A percentile compares a stretch with the other conserved stretches of the same genome.
These are phyloP conservation scores for Trichoderma parareesei DNA, from an alignment of 495 filamentous ascomycete species.

Conservation along the genomic window DNA sequence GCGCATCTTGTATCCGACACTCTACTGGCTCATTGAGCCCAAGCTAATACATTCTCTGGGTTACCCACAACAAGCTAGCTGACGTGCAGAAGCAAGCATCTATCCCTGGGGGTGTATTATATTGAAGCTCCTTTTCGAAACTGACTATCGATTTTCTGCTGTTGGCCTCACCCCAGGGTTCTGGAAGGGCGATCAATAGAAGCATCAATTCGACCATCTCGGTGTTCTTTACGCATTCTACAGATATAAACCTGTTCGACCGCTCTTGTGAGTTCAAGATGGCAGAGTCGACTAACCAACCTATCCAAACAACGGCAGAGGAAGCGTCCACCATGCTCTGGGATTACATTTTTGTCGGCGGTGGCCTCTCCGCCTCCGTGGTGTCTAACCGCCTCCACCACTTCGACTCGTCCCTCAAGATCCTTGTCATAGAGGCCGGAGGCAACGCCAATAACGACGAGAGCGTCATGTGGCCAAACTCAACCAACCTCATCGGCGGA, in stretches of 20 bases:
- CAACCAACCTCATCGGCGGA: constrained; percentile 45
- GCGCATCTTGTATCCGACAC: no score
- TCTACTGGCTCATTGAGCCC: no score
- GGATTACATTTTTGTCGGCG: constrained; percentile 29
- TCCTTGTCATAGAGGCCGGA: constrained; percentile 31
- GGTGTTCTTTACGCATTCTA: no score
- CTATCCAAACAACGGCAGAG: background rate
- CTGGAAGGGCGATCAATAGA: no score
- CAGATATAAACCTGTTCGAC: background rate
- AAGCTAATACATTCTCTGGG: no score
- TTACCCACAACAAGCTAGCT: no score
- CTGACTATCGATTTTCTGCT: no score
- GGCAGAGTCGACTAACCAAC: background rate
- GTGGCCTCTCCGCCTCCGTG: constrained; percentile 27
- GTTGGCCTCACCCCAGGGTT: no score
- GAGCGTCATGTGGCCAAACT: constrained; percentile 25
- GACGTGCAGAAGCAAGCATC: no score
- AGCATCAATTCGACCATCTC: no score
- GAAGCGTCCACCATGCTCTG: constrained; percentile 7
- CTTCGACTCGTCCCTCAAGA: constrained; percentile 14
- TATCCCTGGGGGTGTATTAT: no score
- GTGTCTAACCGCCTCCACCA: constrained; percentile 22
- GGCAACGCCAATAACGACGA: constrained; percentile 21
- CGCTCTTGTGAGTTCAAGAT: background rate
- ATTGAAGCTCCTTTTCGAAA: no score